phyloP scores from a whole-genome alignment of 225 moss, liverwort and hornwort species.

The Pleurozium schreberi region DNA sequence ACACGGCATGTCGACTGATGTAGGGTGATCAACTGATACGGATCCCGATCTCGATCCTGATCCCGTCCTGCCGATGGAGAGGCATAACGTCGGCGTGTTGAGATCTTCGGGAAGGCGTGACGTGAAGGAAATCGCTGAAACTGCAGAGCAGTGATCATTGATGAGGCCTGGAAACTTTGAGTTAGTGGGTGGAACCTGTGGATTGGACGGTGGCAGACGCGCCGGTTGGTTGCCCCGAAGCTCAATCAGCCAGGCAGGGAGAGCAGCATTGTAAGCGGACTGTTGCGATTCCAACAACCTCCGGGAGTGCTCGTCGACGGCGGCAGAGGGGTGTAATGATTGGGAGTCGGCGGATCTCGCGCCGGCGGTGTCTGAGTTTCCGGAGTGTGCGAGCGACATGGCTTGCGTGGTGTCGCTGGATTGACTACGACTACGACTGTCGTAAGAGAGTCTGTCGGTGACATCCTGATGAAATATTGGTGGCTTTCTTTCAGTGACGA shows the following conservation, averaged over 20 bases:
- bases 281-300: background rate
- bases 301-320: background rate
- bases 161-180: background rate
- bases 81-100: conserved; percentile 29
- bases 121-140: background rate
- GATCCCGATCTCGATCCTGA: background rate
- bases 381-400: conserved; percentile 22
- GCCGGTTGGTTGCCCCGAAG: conserved; percentile 1
- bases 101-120: background rate
- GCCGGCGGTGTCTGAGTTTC: conserved; percentile 13
- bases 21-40: background rate
- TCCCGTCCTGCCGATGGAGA: conserved; percentile 33
- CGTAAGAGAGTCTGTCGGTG: conserved; percentile 12
- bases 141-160: background rate
- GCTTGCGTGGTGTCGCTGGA: conserved; percentile 44
- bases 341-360: conserved; percentile 7
- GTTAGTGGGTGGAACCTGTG: background rate
- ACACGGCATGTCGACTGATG: conserved; percentile 3
- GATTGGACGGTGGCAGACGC: background rate
- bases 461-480: background rate
- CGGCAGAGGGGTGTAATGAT: background rate
- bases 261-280: background rate
- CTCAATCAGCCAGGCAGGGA: conserved; percentile 26
- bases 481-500: background rate
- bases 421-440: conserved; percentile 36